phyloP scores from a whole-genome alignment of 148 eudicot species.

The Tetragonia tetragonoides region DNA sequence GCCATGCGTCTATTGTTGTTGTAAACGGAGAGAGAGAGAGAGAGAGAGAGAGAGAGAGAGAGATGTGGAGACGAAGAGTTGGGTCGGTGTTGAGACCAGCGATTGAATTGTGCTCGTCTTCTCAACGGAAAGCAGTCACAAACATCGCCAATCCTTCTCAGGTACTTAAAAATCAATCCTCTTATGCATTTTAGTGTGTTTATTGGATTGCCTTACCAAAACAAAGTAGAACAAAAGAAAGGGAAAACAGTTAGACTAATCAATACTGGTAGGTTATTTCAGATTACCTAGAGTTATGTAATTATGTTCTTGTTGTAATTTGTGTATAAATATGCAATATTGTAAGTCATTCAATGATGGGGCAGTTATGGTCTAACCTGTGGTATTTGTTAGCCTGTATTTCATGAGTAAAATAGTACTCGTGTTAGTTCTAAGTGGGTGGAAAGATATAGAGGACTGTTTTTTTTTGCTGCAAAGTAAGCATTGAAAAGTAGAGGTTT shows the following conservation, averaged over 20 bases:
- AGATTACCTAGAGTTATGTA: neutral
- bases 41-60: neutral
- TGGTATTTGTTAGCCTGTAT: neutral
- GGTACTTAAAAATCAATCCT: neutral
- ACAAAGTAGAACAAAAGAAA: too few relatives aligned
- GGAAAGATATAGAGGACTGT: too few relatives aligned
- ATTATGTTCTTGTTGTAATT: neutral
- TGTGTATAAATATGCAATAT: neutral
- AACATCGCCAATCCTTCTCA: neutral
- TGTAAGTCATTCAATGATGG: neutral
- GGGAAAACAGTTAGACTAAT: too few relatives aligned
- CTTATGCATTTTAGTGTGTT: neutral
- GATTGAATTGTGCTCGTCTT: neutral
- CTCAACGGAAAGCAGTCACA: neutral
- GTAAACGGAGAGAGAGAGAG: too few relatives aligned
- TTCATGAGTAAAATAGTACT: too few relatives aligned
- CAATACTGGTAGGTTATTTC: too few relatives aligned
- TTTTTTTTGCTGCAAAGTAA: neutral
- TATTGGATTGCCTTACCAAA: too few relatives aligned
- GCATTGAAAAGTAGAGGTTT: neutral
- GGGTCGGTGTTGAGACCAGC: neutral
- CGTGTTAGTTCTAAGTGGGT: neutral
- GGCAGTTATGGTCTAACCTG: neutral
- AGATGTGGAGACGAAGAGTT: constrained; percentile 14
- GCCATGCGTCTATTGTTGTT: too few relatives aligned